Evolutionary conservation across 78 protist species (phyloP), one percentile per base, ranked within the genome.

Genomic region (Bigelowiella natans): DNA sequence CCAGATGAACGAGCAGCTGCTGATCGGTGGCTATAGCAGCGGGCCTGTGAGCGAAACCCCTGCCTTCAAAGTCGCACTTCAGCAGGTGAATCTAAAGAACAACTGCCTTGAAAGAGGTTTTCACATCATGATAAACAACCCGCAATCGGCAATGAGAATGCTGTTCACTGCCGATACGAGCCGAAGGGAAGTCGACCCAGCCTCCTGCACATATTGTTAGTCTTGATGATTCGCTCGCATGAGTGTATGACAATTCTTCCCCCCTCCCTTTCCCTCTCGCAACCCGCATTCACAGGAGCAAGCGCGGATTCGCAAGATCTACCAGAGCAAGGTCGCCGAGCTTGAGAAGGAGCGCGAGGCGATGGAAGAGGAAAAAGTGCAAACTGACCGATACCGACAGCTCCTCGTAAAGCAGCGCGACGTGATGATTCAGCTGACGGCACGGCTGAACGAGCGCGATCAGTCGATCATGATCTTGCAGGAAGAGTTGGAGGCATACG

Each of bases 381-480:
- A 95, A 30, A 92, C 90, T 51, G 93, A 93, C 34, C 29, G 94
- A 31, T 95, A 93, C 92, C 92, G 92, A n/a, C 93, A 91, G 88
- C 91, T 93, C 38, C 90, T 95, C 37, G 83, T 93, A 39, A 93
- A 93, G 87, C 96, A 95, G 86, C 88, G 96, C 2, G 96, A 95
- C 89, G 89, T 95, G 51, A 95, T 95, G 94, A 82, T 92, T 40
- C 84, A 88, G 31, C 85, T 95, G 73, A 94, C 94, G 1, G 92
- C 83, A 3, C 39, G 96, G 29, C 30, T 94, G 2, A 90, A 93
- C 2, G 94, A 93, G 18, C 1, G 94, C 2, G 92, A 93, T 84
- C 91, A 93, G 38, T 38, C 91, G 38, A 94, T 94, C 37, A 0
- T 91, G 40, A 1, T 73, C n/a, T 92, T 94, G 34, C 93, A 90